Base-by-base conservation (phyloP, 1,284 basidiomycete species). In the Pseudozyma pruni region DNA sequence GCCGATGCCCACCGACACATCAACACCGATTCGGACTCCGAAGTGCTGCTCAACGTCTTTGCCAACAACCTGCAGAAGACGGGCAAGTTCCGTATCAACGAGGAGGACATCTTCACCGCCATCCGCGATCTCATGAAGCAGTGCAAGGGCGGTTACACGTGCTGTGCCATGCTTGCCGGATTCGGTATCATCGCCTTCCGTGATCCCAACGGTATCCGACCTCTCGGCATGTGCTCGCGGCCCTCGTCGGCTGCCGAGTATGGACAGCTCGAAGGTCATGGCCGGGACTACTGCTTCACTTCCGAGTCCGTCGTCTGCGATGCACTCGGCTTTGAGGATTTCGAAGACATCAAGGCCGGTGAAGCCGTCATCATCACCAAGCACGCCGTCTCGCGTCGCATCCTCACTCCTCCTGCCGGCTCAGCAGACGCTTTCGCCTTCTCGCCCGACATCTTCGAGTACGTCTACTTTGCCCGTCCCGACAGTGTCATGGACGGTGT, bases 21-120 rank as follows among this genome's bases (percentile, higher is more conserved):
- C 85, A 99, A 99, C 85, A 99, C 95, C 19, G 92, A 94, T 62
- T 96, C 93, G 20, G 96, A 98, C 86, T 98, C 95, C 7, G 96
- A 99, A 84, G 86, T 98, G 13, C 88, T 98, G 40, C 89, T 98
- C 74, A 99, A 98, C 85, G 92, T 97, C 76, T 93, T 98, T 83
- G 96, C 96, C 59, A 89, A 98, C 86, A 94, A 97, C 81, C 88
- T 99, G 22, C 95, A 99, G 83, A 90, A 95, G 84, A 98, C 95
- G 8, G 96, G 95, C 68, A 99, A 99, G 85, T 94, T 98, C 85
- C 92, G 94, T 76, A 98, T 98, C 86, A 98, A 98, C 82, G 94
- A 98, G 83, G 96, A 99, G 81, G 96, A 99, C 85, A 96, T 98
- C 78, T 98, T 98, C 85, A 92, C 89, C 19, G 96, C 96, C 38